Conservation (phyloP, 176 grass and related monocot genomes). For the bread wheat (Triticum aestivum) region IWGSC_CS_RefSeq_v2.1 NC_057797.1:95158626-95159125, state of each 20-base stretch:
- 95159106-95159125: no score
- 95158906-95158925: constrained; percentile 8
- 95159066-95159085: no score
- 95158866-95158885: constrained; percentile 73
- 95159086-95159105: no score
- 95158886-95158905: constrained; percentile 54
- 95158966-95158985: not conserved
- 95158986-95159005: no score
- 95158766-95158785: constrained; percentile 2
- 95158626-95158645: not conserved
- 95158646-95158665: constrained; percentile 99
- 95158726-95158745: constrained; percentile 97
- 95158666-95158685: constrained; percentile 99
- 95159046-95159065: no score
- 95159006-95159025: no score
- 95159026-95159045: no score
- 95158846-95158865: constrained; percentile 94
- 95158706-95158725: constrained; percentile 89
- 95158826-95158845: constrained; percentile 63
- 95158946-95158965: not conserved
- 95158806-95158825: not conserved
- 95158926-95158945: not conserved
- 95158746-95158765: constrained; percentile 30
- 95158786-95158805: not conserved
- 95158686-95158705: constrained; percentile 96